phyloP scores from a whole-genome alignment of 257 asterid species.

The Salvia rosmarinus region DNA sequence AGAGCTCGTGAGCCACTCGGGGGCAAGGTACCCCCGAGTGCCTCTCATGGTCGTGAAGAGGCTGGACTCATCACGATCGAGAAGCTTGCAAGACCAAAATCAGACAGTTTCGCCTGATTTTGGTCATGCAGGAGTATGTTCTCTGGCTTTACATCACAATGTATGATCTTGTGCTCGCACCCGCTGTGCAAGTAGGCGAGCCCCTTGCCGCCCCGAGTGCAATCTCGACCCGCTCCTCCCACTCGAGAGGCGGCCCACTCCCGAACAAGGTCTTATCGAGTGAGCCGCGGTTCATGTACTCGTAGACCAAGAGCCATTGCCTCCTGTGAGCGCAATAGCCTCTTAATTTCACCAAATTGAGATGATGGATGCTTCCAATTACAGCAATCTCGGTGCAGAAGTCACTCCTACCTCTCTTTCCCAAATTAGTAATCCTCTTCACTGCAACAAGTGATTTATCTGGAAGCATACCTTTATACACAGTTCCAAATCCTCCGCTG shows the following conservation, averaged over 20 bases:
- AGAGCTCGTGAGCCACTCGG: slow-evolving; percentile 82
- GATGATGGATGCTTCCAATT: slow-evolving; percentile 72
- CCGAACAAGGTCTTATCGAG: slow-evolving; percentile 70
- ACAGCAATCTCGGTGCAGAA: slow-evolving; percentile 71
- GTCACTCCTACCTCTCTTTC: slow-evolving; percentile 62
- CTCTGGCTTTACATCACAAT: slow-evolving; percentile 81
- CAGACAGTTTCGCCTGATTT: slow-evolving; percentile 70
- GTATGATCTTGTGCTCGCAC: slow-evolving; percentile 71
- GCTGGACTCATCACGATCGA: slow-evolving; percentile 58
- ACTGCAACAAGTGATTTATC: slow-evolving; percentile 69
- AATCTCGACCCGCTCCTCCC: slow-evolving; percentile 66
- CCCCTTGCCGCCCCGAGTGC: slow-evolving; percentile 80
- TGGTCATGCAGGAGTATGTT: slow-evolving; percentile 68
- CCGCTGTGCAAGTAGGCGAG: slow-evolving; percentile 74
- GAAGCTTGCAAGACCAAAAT: slow-evolving; percentile 83
- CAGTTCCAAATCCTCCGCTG: slow-evolving; percentile 75
- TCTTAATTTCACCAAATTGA: slow-evolving; percentile 69
- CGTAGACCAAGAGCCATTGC: slow-evolving; percentile 67
- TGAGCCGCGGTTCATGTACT: slow-evolving; percentile 77
- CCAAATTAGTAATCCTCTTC: slow-evolving; percentile 54
- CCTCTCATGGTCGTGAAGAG: slow-evolving; percentile 84
- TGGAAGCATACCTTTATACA: slow-evolving; percentile 60
- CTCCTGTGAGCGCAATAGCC: slow-evolving; percentile 66
- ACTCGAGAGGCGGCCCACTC: slow-evolving; percentile 60
- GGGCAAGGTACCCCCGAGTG: slow-evolving; percentile 82